These are phyloP conservation scores for Acanthamoeba divionensis DNA, from an alignment of 208 protist genomes.

Conservation along the genomic window DNA sequence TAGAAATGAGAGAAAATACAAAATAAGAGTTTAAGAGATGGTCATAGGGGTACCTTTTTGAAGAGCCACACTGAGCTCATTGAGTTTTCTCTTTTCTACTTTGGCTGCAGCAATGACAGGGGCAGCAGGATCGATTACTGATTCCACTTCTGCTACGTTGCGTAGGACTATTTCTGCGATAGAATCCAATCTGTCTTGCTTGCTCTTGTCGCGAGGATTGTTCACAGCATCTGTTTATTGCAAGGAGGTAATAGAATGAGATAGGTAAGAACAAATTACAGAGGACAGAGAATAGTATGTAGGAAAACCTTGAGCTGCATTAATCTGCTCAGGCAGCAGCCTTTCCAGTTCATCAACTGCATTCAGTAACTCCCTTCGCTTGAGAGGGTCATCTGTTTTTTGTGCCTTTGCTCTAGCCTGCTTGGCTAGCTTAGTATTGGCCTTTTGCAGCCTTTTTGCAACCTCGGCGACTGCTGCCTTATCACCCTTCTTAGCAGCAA, in stretches of 20 bases:
- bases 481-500: neutral
- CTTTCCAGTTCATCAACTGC: conserved; percentile 16
- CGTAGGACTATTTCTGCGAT: neutral
- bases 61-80: neutral
- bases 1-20: neutral
- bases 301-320: neutral
- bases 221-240: neutral
- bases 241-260: neutral
- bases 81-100: neutral
- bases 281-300: neutral
- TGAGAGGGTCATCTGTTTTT: neutral
- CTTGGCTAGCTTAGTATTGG: conserved; percentile 24
- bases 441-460: neutral
- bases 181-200: neutral
- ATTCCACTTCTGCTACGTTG: neutral
- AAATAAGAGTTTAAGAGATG: neutral
- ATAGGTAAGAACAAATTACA: neutral
- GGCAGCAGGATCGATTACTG: neutral
- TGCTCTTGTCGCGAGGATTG: neutral
- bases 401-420: neutral
- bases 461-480: neutral
- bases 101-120: neutral
- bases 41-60: neutral
- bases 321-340: conserved; percentile 37
- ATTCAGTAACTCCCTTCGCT: neutral